Evolutionary conservation across 192 early-diverging fungal species (phyloP), one percentile per base, ranked within the genome.

Genomic region (Spinellus fusiger): DNA sequence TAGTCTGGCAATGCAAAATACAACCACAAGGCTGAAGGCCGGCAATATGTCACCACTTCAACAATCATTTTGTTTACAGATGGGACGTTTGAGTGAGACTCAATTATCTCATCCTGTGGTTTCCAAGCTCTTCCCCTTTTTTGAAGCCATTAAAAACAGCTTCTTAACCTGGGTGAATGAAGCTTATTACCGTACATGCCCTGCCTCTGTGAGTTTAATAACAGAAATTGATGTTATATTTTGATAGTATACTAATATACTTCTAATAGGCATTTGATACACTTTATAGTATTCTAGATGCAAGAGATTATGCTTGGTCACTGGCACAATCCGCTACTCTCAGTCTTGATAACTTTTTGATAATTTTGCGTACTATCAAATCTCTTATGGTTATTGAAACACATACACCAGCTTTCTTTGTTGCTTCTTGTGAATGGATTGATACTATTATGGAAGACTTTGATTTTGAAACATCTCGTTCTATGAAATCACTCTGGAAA

Each of bases 401-500:
- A 3, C 47, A 23, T 12, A 50, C 48, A 0, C 32, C 63, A 12
- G 40, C 64, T 15, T 49, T 56, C 6, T 49, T 60, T 46, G 40
- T 27, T 31, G 16, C 23, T 9, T n/a, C 37, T 3, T 29, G 23
- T 32, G 40, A 26, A 0, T 12, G 13, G 4, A 60, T 67, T 38
- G 50, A 67, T 47, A 9, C n/a, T 4, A 60, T 64, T 44, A 61
- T 72, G 34, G 56, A 64, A 20, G 25, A 20, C 1, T 66, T 66
- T 59, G 70, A 72, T 38, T 62, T 73, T n/a, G 51, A 59, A 12
- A 65, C 71, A 9, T 79, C 76, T n/a, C 70, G 64, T 5, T 68
- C 74, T 8, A 84, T 84, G 82, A 79, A 74, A 37, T 54, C 62
- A 16, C 62, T 84, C 10, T 84, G 82, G 82, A 74, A 77, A 61